Conservation (phyloP, 2,329 filamentous ascomycete genomes). For the Chaetomium globosum region DNA sequence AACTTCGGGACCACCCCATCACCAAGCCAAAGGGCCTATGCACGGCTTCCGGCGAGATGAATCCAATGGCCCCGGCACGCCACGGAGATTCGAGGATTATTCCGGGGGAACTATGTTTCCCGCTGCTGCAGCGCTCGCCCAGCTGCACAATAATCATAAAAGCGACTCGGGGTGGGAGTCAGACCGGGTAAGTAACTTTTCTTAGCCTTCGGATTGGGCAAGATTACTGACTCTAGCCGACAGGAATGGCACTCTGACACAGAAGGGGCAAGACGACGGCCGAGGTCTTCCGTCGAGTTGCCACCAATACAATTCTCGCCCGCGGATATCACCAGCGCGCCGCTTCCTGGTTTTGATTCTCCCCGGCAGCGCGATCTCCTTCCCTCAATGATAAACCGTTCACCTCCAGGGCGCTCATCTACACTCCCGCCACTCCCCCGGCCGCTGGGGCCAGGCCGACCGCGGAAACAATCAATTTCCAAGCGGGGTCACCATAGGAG, state of each 20-base stretch:
- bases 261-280: slow-evolving; percentile 64
- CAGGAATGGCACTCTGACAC: slow-evolving; percentile 74
- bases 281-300: slow-evolving; percentile 70
- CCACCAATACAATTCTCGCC: slow-evolving; percentile 65
- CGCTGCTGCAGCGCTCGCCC: slow-evolving; percentile 83
- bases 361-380: slow-evolving; percentile 72
- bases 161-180: slow-evolving; percentile 76
- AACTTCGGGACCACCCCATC: slow-evolving; percentile 40
- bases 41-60: slow-evolving; percentile 70
- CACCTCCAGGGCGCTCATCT: slow-evolving; percentile 83
- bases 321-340: slow-evolving; percentile 71
- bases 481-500: slow-evolving; percentile 83
- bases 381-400: slow-evolving; percentile 78
- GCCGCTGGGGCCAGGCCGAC: slow-evolving; percentile 68
- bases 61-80: slow-evolving; percentile 67
- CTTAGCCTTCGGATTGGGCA: neutral
- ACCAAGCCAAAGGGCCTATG: slow-evolving; percentile 54
- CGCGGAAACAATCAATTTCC: slow-evolving; percentile 83
- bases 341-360: slow-evolving; percentile 65
- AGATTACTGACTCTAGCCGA: slow-evolving; percentile 28
- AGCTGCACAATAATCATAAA: slow-evolving; percentile 76
- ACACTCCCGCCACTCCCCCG: slow-evolving; percentile 83
- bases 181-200: slow-evolving; percentile 63
- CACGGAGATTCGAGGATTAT: slow-evolving; percentile 70
- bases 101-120: slow-evolving; percentile 65